Conservation (phyloP, 1,284 basidiomycete species). For the Pisolithus thermaeus region DNA sequence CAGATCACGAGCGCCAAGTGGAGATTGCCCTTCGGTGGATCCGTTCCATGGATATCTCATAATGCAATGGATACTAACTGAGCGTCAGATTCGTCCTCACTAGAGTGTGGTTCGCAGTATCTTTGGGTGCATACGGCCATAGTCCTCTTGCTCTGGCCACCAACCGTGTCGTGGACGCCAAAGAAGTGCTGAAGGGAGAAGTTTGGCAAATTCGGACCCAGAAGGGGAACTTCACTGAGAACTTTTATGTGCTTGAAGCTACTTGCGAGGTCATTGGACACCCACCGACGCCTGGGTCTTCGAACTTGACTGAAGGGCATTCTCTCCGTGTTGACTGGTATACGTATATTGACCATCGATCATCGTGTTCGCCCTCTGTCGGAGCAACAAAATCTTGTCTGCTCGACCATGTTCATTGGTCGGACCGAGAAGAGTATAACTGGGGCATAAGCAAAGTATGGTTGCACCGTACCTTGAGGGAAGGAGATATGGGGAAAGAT, state of each 20-base stretch:
- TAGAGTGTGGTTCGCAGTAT: conserved; percentile 55
- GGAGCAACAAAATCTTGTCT: conserved; percentile 5
- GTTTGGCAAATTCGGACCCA: conserved; percentile 51
- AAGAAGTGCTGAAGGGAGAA: conserved; percentile 48
- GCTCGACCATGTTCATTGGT: conserved; percentile 46
- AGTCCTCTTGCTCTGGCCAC: conserved; percentile 29
- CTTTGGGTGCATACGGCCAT: conserved; percentile 35
- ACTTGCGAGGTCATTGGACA: conserved; percentile 68
- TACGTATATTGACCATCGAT: conserved; percentile 39
- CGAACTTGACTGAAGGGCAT: conserved; percentile 3
- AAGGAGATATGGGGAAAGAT: conserved; percentile 37
- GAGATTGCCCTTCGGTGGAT: conserved; percentile 50
- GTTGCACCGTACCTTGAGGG: conserved; percentile 40
- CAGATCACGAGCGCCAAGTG: conserved; percentile 52
- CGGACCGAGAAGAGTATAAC: conserved; percentile 64
- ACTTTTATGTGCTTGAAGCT: conserved; percentile 52
- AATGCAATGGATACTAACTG: conserved; percentile 1
- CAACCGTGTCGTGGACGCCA: conserved; percentile 37
- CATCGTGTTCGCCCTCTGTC: conserved; percentile 8
- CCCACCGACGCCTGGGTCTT: conserved; percentile 12
- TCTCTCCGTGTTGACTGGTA: conserved; percentile 60
- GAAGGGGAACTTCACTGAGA: conserved; percentile 20
- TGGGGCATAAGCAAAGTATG: conserved; percentile 60
- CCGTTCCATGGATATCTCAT: conserved; percentile 3
- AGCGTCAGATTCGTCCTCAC: conserved; percentile 53